A percentile compares a stretch with the other conserved stretches of the same genome.
phyloP scores from a whole-genome alignment of 805 yeast species.

The Saturnispora zaruensis region DNA sequence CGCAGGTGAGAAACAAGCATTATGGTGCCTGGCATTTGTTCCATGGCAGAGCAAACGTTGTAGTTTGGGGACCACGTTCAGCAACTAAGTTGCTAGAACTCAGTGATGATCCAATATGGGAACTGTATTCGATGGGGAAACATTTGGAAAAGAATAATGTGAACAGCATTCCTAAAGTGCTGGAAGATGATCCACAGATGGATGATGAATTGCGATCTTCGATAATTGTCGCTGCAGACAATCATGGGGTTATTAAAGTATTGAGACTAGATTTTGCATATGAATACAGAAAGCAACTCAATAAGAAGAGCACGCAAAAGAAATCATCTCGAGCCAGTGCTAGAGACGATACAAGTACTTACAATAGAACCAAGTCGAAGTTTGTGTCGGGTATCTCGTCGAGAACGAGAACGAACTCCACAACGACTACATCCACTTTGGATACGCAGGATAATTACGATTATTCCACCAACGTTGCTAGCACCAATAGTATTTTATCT shows the following conservation, averaged over 20 bases:
- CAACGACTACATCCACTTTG: not conserved
- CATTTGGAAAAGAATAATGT: constrained; percentile 5
- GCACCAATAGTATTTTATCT: not conserved
- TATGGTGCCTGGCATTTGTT: constrained; percentile 74
- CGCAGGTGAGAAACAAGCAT: constrained; percentile 44
- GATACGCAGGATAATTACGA: not conserved
- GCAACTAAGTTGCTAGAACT: constrained; percentile 57
- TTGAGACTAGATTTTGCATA: constrained; percentile 74
- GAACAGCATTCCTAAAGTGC: not conserved
- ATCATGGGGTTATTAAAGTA: constrained; percentile 61
- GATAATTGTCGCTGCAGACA: constrained; percentile 72
- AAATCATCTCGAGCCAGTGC: not conserved
- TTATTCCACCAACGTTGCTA: not conserved
- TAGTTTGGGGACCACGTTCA: constrained; percentile 65
- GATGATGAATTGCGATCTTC: constrained; percentile 31
- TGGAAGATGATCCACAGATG: constrained; percentile 10
- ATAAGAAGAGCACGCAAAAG: constrained; percentile 6
- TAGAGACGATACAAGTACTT: not conserved
- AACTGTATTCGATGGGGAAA: constrained; percentile 3
- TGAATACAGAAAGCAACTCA: constrained; percentile 28
- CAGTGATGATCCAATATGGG: constrained; percentile 63
- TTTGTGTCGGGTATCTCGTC: not conserved
- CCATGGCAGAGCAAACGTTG: constrained; percentile 62
- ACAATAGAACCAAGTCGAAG: constrained; percentile 1
- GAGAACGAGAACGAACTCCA: constrained; percentile 4